Conservation (phyloP, 139 green algal species). For the Protoeuglena noctilucae region DNA sequence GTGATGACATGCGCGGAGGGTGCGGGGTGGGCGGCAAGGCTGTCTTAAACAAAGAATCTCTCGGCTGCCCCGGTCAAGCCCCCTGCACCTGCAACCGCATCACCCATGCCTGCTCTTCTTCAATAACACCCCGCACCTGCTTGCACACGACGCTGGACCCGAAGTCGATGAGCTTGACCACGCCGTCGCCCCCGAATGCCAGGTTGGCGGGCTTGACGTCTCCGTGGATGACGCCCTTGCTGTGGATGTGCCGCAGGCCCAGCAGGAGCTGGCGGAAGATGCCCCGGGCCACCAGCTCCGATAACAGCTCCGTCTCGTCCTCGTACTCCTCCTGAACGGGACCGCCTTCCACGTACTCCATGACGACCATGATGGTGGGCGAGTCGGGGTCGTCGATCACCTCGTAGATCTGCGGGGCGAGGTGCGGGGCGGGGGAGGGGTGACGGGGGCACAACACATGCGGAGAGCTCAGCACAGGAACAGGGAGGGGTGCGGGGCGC, state of each 20-base stretch:
- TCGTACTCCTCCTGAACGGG: not conserved
- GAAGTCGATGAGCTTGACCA: constrained; percentile 59
- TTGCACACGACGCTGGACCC: constrained; percentile 23
- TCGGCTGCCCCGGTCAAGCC: too few species aligned
- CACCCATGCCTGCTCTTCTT: too few species aligned
- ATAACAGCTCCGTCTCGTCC: not conserved
- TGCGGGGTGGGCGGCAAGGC: too few species aligned
- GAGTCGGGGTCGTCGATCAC: not conserved
- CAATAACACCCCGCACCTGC: too few species aligned
- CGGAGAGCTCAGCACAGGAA: too few species aligned
- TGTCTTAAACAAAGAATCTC: too few species aligned
- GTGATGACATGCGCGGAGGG: too few species aligned
- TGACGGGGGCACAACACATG: too few species aligned
- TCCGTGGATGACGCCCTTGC: constrained; percentile 56
- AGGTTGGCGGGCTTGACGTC: constrained; percentile 79
- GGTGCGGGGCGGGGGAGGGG: too few species aligned
- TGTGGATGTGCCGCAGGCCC: constrained; percentile 62
- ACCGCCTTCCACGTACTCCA: not conserved
- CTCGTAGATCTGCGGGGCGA: not conserved
- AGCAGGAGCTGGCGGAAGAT: constrained; percentile 11
- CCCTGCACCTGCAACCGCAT: too few species aligned
- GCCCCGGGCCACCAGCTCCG: not conserved
- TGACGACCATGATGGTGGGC: not conserved
- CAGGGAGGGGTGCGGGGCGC: too few species aligned
- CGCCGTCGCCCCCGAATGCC: constrained; percentile 36